Base-by-base conservation (phyloP, 1,139 yeast species). In the Nadsonia commutata region DNA sequence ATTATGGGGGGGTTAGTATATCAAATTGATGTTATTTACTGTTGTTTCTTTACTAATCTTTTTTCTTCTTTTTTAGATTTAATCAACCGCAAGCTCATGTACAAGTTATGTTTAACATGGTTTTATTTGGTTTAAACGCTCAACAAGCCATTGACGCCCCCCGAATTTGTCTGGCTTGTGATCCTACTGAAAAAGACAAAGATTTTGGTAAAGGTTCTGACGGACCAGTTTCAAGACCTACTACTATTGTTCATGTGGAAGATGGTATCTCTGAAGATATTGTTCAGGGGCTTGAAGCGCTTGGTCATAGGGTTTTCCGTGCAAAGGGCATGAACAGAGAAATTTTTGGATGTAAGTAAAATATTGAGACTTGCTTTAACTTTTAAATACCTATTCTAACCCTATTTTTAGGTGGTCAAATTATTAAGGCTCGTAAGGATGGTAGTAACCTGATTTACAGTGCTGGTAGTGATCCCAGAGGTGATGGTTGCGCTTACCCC, bases 71-170 rank as follows among this genome's bases (percentile, higher is more conserved):
- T 33, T 20, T 23, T 38, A 27, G 49, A 0, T 83, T 77, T 63
- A 82, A 80, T 66, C 94, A 83, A 57, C 94, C 94, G 2, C 85
- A 80, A 51, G 88, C 90, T 1, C 94, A 83, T 52, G 78, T 83
- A 2, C 90, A 82, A 55, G 88, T 81, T 44, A 78, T 76, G 31
- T 59, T 80, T 49, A 83, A 83, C 57, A 59, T 83, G 66, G 55
- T 72, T 1, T 56, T 78, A 11, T 83, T 78, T 58, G 76, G 77
- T 0, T 63, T 78, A 57, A 71, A 76, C 44, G 84, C 93, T 1
- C 94, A 83, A 57, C 74, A 77, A 51, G 80, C 86, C 31, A 62
- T 81, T 36, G 94, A 83, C 57, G 76, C 82, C 20, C 93, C 94
- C 1, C 65, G 94, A 47, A 66, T 83, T 46, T 77, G 83, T 40